phyloP scores from a whole-genome alignment of 2,329 filamentous ascomycete species.

The Diaporthe capsici region DNA sequence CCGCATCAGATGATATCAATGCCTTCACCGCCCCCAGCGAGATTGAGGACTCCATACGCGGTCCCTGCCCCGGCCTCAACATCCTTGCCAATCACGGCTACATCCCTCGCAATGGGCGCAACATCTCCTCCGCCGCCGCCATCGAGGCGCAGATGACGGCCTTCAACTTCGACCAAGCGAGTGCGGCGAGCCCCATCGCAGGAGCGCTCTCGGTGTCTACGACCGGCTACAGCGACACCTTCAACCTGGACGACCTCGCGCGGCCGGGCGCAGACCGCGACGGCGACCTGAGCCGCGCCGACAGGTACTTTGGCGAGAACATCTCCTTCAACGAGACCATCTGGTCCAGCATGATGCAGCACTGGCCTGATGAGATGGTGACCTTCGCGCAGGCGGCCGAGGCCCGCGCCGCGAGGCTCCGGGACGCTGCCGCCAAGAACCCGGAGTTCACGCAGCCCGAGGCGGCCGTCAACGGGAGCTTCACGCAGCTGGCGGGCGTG shows the following conservation, averaged over 20 bases:
- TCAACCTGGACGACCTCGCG: conserved; percentile 43
- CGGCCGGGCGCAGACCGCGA: conserved; percentile 44
- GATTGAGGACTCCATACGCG: conserved; percentile 42
- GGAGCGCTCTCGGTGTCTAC: conserved; percentile 49
- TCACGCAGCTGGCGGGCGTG: conserved; percentile 17
- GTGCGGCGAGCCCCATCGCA: conserved; percentile 41
- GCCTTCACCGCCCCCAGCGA: not conserved
- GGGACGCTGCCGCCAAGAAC: conserved; percentile 28
- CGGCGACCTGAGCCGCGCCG: conserved; percentile 48
- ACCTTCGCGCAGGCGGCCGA: conserved; percentile 25
- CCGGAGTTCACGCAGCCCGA: conserved; percentile 28
- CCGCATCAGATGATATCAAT: not conserved
- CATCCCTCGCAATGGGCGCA: conserved; percentile 49
- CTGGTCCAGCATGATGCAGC: conserved; percentile 4
- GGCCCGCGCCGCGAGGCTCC: conserved; percentile 24
- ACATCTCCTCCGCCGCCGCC: conserved; percentile 48
- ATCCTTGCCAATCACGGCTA: conserved; percentile 56
- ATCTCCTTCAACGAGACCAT: conserved; percentile 31
- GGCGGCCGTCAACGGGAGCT: conserved; percentile 11
- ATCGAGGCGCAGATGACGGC: conserved; percentile 43
- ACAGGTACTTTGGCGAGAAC: conserved; percentile 41
- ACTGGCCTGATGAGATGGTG: conserved; percentile 30
- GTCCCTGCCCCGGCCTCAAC: conserved; percentile 54
- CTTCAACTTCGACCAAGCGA: conserved; percentile 42
- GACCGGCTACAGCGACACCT: conserved; percentile 42